Conservation (phyloP, 352 stramenopile species). For the Nothophytophthora sp. region DNA sequence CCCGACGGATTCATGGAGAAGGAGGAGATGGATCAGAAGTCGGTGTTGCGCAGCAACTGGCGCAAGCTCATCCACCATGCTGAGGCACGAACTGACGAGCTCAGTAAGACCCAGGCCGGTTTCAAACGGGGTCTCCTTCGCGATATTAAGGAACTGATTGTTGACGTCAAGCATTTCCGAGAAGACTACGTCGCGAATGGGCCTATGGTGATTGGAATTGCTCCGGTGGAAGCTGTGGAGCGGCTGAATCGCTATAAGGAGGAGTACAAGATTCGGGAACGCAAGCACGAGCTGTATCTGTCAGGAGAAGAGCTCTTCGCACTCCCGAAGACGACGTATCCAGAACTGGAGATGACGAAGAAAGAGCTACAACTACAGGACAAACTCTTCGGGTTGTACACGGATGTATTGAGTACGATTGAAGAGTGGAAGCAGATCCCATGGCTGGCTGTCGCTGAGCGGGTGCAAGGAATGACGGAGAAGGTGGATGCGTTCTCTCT, state of each 20-base stretch:
- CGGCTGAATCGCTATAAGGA: conserved; percentile 98
- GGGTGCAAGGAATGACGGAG: conserved; percentile 96
- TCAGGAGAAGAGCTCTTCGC: conserved; percentile 98
- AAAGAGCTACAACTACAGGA: conserved; percentile 96
- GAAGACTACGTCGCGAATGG: conserved; percentile 97
- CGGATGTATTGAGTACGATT: conserved; percentile 96
- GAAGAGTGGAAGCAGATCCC: conserved; percentile 97
- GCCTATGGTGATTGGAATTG: conserved; percentile 97
- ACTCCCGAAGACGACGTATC: conserved; percentile 95
- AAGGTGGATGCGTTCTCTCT: conserved; percentile 96
- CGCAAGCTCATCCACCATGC: conserved; percentile 96
- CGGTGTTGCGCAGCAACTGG: conserved; percentile 96
- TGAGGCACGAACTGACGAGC: conserved; percentile 93
- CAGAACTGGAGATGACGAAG: conserved; percentile 96
- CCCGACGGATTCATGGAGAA: conserved; percentile 98
- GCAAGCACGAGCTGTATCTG: conserved; percentile 97
- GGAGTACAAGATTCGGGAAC: conserved; percentile 97
- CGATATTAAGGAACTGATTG: conserved; percentile 97
- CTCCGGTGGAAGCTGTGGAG: conserved; percentile 96
- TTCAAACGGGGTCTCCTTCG: conserved; percentile 97
- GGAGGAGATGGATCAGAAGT: conserved; percentile 99
- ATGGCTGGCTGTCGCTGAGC: conserved; percentile 93
- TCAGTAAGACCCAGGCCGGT: conserved; percentile 94
- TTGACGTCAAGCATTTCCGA: conserved; percentile 96
- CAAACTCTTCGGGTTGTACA: conserved; percentile 96